A percentile compares a stretch with the other conserved stretches of the same genome.
These are phyloP conservation scores for Apiospora pterosperma DNA, from an alignment of 2,329 filamentous ascomycete species.

Conservation along the genomic window DNA sequence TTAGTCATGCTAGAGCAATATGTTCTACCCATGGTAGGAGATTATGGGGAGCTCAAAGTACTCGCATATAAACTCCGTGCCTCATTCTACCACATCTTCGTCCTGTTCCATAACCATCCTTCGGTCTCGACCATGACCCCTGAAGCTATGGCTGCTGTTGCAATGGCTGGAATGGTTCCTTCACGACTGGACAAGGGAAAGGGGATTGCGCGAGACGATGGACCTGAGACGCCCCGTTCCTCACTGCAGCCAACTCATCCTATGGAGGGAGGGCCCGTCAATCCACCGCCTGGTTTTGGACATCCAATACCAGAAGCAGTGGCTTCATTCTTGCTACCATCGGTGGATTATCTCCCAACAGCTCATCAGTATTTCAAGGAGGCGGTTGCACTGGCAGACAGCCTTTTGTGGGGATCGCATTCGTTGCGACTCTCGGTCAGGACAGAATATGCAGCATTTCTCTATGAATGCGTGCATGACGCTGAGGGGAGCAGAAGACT, in stretches of 20 bases:
- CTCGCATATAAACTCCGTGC: conserved; percentile 88
- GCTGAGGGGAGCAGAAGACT: conserved; percentile 70
- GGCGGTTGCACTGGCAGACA: conserved; percentile 70
- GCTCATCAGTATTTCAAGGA: conserved; percentile 78
- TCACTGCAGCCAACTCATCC: conserved; percentile 47
- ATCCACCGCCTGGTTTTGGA: conserved; percentile 53
- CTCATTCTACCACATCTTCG: conserved; percentile 95
- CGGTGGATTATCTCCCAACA: conserved; percentile 76
- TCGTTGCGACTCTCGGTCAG: conserved; percentile 86
- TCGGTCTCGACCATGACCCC: conserved; percentile 61
- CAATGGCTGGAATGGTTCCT: conserved; percentile 24
- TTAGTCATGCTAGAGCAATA: conserved; percentile 83
- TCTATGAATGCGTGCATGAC: conserved; percentile 91
- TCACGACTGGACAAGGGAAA: conserved; percentile 45
- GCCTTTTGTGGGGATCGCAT: conserved; percentile 79
- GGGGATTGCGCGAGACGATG: conserved; percentile 41
- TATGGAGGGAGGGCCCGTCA: conserved; percentile 57
- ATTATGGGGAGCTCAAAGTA: conserved; percentile 80
- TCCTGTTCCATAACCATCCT: conserved; percentile 91
- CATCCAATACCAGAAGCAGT: conserved; percentile 36
- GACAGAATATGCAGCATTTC: conserved; percentile 87
- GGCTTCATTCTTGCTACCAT: conserved; percentile 75
- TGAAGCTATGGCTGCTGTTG: conserved; percentile 34
- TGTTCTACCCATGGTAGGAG: conserved; percentile 78
- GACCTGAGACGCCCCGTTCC: conserved; percentile 35